Percentiles rank a stretch among this genome's conserved stretches.
Evolutionary conservation across 768 basidiomycete species (phyloP).

Genomic region (Ramaria rubella): DNA sequence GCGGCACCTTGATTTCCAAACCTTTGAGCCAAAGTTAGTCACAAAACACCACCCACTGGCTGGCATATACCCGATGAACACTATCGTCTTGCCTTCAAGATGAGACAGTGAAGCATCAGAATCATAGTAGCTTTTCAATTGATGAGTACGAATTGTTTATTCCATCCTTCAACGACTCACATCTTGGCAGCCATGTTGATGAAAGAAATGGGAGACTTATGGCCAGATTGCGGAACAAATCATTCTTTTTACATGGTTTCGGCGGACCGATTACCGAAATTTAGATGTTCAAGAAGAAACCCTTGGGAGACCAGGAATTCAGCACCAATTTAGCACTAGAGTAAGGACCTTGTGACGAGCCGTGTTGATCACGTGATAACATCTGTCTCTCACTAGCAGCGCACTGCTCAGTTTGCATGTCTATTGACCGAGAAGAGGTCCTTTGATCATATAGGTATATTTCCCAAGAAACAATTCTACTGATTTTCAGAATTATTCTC

Average conservation of each 20-base stretch:
- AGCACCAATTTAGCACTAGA: background rate
- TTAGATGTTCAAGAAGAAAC: background rate
- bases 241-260: background rate
- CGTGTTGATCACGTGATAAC: too few species aligned
- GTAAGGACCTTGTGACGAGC: background rate
- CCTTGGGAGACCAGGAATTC: background rate
- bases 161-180: constrained; percentile 27
- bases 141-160: background rate
- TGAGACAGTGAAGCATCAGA: constrained; percentile 48
- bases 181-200: constrained; percentile 45
- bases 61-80: constrained; percentile 48
- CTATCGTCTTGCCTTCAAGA: constrained; percentile 45
- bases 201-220: background rate
- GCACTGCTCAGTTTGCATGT: too few species aligned
- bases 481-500: too few species aligned
- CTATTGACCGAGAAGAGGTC: too few species aligned
- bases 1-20: constrained; percentile 64
- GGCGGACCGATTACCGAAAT: background rate
- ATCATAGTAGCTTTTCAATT: constrained; percentile 52
- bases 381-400: too few species aligned
- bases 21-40: constrained; percentile 23
- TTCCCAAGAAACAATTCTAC: too few species aligned
- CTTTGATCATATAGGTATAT: too few species aligned
- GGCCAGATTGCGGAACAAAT: background rate
- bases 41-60: background rate